Evolutionary conservation across 768 basidiomycete genomes (phyloP).

Genomic region (Trametes coccinea): DNA sequence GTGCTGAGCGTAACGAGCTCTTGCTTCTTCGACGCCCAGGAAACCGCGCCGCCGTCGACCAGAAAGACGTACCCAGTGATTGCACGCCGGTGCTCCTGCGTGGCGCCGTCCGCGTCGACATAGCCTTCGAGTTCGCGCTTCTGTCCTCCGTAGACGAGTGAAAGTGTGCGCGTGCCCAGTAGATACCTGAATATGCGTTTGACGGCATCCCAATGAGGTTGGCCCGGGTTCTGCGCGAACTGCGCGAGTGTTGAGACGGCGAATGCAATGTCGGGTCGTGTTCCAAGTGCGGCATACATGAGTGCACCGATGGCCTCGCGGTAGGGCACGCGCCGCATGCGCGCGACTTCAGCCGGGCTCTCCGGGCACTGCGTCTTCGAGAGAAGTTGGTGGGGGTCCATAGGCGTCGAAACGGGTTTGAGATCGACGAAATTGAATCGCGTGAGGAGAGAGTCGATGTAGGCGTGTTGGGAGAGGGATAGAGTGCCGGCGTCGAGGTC

Average conservation of each 20-base stretch:
- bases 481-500: slow-evolving; percentile 16
- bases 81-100: slow-evolving; percentile 2
- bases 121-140: slow-evolving; percentile 20
- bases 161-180: slow-evolving; percentile 23
- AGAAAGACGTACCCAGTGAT: slow-evolving; percentile 31
- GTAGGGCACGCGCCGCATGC: too few species aligned
- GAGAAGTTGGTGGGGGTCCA: too few species aligned
- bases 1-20: slow-evolving; percentile 36
- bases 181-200: slow-evolving; percentile 27
- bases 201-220: slow-evolving; percentile 24
- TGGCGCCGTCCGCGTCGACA: slow-evolving; percentile 13
- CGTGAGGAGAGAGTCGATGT: too few species aligned
- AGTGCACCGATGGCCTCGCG: too few species aligned
- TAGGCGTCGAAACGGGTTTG: too few species aligned
- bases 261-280: too few species aligned
- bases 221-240: slow-evolving; percentile 26
- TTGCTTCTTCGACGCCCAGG: slow-evolving; percentile 42
- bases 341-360: too few species aligned
- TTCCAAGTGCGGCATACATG: too few species aligned
- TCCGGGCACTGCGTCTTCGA: too few species aligned
- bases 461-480: slow-evolving; percentile 21
- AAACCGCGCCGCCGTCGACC: slow-evolving; percentile 31
- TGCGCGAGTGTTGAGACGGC: too few species aligned
- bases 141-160: slow-evolving; percentile 3
- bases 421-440: too few species aligned